Conservation (phyloP, 305 asterid genomes). For the Withania somnifera region DNA sequence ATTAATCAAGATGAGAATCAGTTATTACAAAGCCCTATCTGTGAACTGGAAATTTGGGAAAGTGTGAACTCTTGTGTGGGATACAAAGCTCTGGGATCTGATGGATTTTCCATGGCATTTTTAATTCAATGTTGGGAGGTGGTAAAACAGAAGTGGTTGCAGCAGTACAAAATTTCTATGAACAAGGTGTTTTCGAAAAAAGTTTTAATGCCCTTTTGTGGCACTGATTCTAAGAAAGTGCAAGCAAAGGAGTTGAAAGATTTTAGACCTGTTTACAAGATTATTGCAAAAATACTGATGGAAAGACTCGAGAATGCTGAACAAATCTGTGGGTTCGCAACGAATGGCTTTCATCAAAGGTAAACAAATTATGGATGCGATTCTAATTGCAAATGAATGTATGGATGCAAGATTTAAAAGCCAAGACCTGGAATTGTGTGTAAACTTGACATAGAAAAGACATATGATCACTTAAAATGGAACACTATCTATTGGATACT, state of each 20-base stretch:
- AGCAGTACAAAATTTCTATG: no score
- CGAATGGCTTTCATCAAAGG: background rate
- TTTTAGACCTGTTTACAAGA: background rate
- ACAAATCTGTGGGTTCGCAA: background rate
- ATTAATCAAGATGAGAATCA: no score
- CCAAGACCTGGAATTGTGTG: background rate
- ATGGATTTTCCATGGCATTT: no score
- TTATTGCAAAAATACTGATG: no score
- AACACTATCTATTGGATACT: background rate
- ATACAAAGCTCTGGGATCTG: no score
- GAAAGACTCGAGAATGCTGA: background rate
- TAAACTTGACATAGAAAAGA: background rate
- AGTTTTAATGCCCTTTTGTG: no score
- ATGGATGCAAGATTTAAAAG: background rate
- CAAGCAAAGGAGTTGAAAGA: background rate
- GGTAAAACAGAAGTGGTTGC: no score
- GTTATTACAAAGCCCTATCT: no score
- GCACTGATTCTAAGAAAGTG: background rate
- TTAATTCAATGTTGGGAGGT: no score
- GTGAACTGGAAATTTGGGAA: no score
- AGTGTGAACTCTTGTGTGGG: no score
- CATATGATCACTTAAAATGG: background rate
- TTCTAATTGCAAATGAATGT: background rate
- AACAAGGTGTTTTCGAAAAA: no score
- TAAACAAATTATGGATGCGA: background rate